Evolutionary conservation across 2,329 filamentous ascomycete species (phyloP).

Genomic region (Kalaharituber pfeilii): DNA sequence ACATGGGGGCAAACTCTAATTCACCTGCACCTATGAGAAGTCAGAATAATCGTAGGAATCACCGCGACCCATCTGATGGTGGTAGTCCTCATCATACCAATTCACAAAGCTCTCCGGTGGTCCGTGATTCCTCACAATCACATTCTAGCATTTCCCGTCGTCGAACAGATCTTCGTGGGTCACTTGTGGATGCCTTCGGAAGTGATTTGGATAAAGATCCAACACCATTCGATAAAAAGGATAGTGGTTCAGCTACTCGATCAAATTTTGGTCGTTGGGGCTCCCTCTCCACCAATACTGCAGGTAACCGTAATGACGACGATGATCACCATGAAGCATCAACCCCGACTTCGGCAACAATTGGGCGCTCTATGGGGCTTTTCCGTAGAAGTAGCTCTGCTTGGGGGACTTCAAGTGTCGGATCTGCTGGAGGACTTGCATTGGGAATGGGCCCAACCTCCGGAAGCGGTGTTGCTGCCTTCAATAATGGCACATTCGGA

Average conservation of each 20-base stretch:
- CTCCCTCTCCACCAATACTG: conserved; percentile 38
- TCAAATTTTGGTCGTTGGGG: conserved; percentile 37
- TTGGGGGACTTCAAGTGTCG: conserved; percentile 11
- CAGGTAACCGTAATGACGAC: conserved; percentile 27
- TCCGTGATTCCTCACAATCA: conserved; percentile 32
- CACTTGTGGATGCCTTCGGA: conserved; percentile 7
- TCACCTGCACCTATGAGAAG: conserved; percentile 33
- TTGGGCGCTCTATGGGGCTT: conserved; percentile 32
- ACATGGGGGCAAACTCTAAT: conserved; percentile 61
- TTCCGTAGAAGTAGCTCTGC: conserved; percentile 39
- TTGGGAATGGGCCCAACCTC: conserved; percentile 31
- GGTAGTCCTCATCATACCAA: not conserved
- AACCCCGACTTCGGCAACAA: conserved; percentile 23
- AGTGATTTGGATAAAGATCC: conserved; percentile 7
- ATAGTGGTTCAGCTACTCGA: conserved; percentile 13
- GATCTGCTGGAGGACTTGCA: conserved; percentile 24
- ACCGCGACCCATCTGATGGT: conserved; percentile 32
- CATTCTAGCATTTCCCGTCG: conserved; percentile 24
- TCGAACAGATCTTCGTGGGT: conserved; percentile 44
- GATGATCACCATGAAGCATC: conserved; percentile 32
- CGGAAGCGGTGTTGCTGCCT: conserved; percentile 29
- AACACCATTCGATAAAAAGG: conserved; percentile 9
- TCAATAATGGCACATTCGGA: not conserved
- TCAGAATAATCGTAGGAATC: not conserved
- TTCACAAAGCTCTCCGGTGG: conserved; percentile 28